Evolutionary conservation across 2,329 filamentous ascomycete genomes (phyloP).

Genomic region (Stagonosporopsis vannaccii): DNA sequence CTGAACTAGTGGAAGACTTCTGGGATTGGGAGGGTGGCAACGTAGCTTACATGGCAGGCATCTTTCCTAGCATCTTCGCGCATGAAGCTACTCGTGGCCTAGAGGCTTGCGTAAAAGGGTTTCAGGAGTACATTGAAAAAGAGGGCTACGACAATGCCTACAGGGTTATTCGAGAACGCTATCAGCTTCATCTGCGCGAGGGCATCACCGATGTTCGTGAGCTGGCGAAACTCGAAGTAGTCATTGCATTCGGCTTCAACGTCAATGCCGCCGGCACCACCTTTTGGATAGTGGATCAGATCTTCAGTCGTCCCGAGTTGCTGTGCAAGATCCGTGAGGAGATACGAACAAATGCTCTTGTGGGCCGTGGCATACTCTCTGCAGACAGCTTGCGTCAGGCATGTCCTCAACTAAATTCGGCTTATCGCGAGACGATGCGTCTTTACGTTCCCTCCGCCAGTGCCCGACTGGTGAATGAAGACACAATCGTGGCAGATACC

Average conservation of each 20-base stretch:
- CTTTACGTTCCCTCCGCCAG: slow-evolving; percentile 50
- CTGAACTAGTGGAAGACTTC: slow-evolving; percentile 49
- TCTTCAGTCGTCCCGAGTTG: slow-evolving; percentile 52
- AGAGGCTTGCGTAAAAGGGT: slow-evolving; percentile 36
- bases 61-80: slow-evolving; percentile 48
- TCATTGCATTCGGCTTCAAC: slow-evolving; percentile 45
- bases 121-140: slow-evolving; percentile 37
- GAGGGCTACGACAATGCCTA: slow-evolving; percentile 31
- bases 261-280: slow-evolving; percentile 54
- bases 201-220: slow-evolving; percentile 26
- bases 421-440: slow-evolving; percentile 57
- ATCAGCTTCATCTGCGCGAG: slow-evolving; percentile 22
- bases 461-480: slow-evolving; percentile 52
- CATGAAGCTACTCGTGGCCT: slow-evolving; percentile 50
- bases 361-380: slow-evolving; percentile 41
- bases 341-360: slow-evolving; percentile 37
- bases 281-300: slow-evolving; percentile 57
- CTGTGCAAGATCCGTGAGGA: slow-evolving; percentile 53
- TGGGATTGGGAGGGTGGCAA: slow-evolving; percentile 53
- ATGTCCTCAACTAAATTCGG: slow-evolving; percentile 55
- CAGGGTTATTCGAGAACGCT: slow-evolving; percentile 33
- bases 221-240: slow-evolving; percentile 34
- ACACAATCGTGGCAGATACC: slow-evolving; percentile 52
- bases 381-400: slow-evolving; percentile 48
- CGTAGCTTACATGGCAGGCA: slow-evolving; percentile 37